Evolutionary conservation across 768 basidiomycete species (phyloP).

Genomic region (Trametes maxima): DNA sequence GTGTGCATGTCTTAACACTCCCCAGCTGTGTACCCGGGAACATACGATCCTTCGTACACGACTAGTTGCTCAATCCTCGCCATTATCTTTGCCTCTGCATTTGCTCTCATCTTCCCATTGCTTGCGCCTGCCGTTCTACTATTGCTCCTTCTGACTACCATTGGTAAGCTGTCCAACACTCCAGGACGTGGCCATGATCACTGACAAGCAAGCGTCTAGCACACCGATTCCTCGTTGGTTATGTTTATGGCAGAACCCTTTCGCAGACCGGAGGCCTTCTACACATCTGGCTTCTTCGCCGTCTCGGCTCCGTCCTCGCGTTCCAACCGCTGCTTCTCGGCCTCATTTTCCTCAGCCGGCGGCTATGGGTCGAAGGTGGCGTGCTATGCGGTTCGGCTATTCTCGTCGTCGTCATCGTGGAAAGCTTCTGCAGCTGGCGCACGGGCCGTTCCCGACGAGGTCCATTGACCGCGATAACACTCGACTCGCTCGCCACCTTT

Average conservation of each 20-base stretch:
- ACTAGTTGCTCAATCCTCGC: slow-evolving; percentile 67
- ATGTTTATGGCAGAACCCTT: slow-evolving; percentile 72
- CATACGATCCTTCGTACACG: slow-evolving; percentile 70
- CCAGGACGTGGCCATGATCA: neutral
- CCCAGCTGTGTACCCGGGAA: slow-evolving; percentile 67
- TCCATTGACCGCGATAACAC: slow-evolving; percentile 57
- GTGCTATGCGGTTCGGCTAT: slow-evolving; percentile 59
- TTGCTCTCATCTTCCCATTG: slow-evolving; percentile 75
- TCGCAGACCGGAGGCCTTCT: slow-evolving; percentile 77
- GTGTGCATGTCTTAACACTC: neutral
- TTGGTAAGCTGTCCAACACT: slow-evolving; percentile 47
- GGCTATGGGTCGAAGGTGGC: slow-evolving; percentile 73
- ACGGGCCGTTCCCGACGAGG: slow-evolving; percentile 49
- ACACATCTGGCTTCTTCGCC: slow-evolving; percentile 74
- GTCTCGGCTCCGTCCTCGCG: slow-evolving; percentile 69
- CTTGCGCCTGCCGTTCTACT: slow-evolving; percentile 71
- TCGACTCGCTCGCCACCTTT: slow-evolving; percentile 60
- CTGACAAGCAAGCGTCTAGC: slow-evolving; percentile 42
- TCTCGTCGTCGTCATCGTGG: slow-evolving; percentile 58
- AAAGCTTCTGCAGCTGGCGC: slow-evolving; percentile 56
- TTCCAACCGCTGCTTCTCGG: slow-evolving; percentile 78
- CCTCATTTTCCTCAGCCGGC: slow-evolving; percentile 65
- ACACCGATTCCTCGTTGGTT: slow-evolving; percentile 79
- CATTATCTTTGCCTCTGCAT: slow-evolving; percentile 71
- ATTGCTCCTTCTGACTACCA: slow-evolving; percentile 63